Percentiles rank a stretch among this genome's conserved stretches.
Conservation (phyloP, 352 stramenopile genomes). For the Pythium insidiosum region DNA sequence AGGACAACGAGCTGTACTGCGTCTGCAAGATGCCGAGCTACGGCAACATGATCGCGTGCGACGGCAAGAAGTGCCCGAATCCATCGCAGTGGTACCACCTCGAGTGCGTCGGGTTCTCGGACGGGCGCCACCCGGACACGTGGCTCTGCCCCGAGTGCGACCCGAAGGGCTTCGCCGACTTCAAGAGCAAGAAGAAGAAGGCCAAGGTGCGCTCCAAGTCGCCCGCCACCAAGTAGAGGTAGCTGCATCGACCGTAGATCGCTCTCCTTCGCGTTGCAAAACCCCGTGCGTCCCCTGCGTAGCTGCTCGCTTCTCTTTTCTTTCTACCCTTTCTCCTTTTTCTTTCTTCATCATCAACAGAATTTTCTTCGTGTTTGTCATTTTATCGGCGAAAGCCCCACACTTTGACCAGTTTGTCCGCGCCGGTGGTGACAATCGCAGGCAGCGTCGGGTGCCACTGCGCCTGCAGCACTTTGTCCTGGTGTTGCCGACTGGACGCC, state of each 20-base stretch:
- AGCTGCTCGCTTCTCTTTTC: too few species aligned
- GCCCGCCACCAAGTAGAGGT: slow-evolving; percentile 55
- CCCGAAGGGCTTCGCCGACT: slow-evolving; percentile 68
- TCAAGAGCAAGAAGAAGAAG: slow-evolving; percentile 85
- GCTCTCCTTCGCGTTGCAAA: too few species aligned
- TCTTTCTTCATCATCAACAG: too few species aligned
- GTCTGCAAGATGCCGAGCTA: slow-evolving; percentile 84
- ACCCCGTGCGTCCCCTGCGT: too few species aligned
- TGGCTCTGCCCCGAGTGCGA: slow-evolving; percentile 85
- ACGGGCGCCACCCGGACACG: slow-evolving; percentile 75
- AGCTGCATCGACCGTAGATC: too few species aligned
- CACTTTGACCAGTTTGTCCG: slow-evolving; percentile 62
- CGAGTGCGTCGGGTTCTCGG: slow-evolving; percentile 76
- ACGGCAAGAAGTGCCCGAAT: slow-evolving; percentile 83
- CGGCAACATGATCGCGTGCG: slow-evolving; percentile 86
- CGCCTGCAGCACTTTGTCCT: slow-evolving; percentile 58
- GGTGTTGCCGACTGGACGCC: slow-evolving; percentile 44
- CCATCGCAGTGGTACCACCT: slow-evolving; percentile 86
- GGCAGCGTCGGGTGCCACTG: slow-evolving; percentile 51
- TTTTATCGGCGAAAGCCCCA: slow-evolving; percentile 33
- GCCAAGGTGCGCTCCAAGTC: slow-evolving; percentile 73
- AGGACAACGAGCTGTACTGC: slow-evolving; percentile 86
- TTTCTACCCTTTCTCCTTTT: too few species aligned
- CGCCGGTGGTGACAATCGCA: slow-evolving; percentile 47
- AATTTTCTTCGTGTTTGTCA: neutral